A percentile compares a stretch with the other conserved stretches of the same genome.
Conservation (phyloP, 2,329 filamentous ascomycete genomes). For the Penicillium olsonii region DNA sequence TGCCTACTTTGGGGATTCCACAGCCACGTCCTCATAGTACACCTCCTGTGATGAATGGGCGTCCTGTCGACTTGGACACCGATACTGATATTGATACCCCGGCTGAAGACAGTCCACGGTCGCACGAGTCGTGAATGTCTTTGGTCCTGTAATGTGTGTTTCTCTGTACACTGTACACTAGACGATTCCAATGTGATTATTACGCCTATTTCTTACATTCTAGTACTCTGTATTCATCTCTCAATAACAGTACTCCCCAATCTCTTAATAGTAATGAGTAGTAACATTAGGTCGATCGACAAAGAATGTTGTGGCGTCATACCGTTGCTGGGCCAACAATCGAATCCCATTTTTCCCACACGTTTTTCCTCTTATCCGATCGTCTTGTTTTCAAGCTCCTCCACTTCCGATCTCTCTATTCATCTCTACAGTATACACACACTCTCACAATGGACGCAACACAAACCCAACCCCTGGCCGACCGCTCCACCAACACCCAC, state of each 20-base stretch:
- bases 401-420: not conserved
- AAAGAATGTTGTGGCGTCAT: constrained; percentile 11
- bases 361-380: constrained; percentile 30
- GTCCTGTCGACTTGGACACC: constrained; percentile 8
- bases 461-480: constrained; percentile 38
- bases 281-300: too few relatives aligned
- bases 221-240: too few relatives aligned
- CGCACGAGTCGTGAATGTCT: constrained; percentile 2
- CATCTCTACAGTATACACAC: not conserved
- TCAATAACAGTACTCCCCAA: too few relatives aligned
- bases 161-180: not conserved
- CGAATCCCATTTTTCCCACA: constrained; percentile 29
- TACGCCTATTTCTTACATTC: too few relatives aligned
- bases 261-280: too few relatives aligned
- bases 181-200: not conserved
- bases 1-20: constrained; percentile 25
- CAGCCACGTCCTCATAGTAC: constrained; percentile 35
- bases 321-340: constrained; percentile 45
- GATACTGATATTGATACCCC: constrained; percentile 3
- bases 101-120: constrained; percentile 3
- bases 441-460: constrained; percentile 34
- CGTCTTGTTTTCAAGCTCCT: constrained; percentile 8
- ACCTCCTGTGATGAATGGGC: constrained; percentile 30
- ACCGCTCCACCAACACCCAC: constrained; percentile 46
- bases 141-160: not conserved